Evolutionary conservation across 2,329 filamentous ascomycete species (phyloP).

Genomic region (Cercospora sojina): DNA sequence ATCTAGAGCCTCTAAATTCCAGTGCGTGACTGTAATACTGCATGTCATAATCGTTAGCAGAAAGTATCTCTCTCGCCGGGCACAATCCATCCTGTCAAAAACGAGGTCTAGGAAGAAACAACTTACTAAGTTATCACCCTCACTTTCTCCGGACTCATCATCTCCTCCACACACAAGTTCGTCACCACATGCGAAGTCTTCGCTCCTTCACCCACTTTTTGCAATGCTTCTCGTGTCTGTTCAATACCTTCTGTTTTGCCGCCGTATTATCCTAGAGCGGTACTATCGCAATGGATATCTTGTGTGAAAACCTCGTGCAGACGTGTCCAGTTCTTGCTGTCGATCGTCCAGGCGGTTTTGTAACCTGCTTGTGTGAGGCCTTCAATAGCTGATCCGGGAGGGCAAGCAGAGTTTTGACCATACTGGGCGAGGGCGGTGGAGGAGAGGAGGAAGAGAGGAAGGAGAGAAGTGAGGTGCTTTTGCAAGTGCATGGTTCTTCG

Average conservation of each 20-base stretch:
- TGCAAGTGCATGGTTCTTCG: neutral
- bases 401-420: slow-evolving; percentile 11
- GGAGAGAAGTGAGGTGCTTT: neutral
- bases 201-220: slow-evolving; percentile 7
- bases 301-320: slow-evolving; percentile 16
- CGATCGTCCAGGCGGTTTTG: slow-evolving; percentile 18
- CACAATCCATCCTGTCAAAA: neutral
- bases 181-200: slow-evolving; percentile 19
- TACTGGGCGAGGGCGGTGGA: neutral
- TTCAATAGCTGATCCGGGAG: slow-evolving; percentile 12
- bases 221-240: slow-evolving; percentile 9
- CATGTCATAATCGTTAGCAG: neutral
- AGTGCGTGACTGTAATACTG: slow-evolving; percentile 22
- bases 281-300: slow-evolving; percentile 21
- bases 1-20: slow-evolving; percentile 14
- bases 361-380: slow-evolving; percentile 25
- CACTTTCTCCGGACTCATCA: slow-evolving; percentile 15
- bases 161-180: slow-evolving; percentile 19
- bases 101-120: neutral
- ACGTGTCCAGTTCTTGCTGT: slow-evolving; percentile 21
- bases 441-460: neutral
- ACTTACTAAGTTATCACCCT: slow-evolving; percentile 20
- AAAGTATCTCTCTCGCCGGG: neutral
- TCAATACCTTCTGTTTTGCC: slow-evolving; percentile 18
- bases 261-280: slow-evolving; percentile 14